Percentiles rank a stretch among this genome's conserved stretches.
These are phyloP conservation scores for Phytophthora parvispora DNA, from an alignment of 352 stramenopile genomes.

Conservation along the genomic window DNA sequence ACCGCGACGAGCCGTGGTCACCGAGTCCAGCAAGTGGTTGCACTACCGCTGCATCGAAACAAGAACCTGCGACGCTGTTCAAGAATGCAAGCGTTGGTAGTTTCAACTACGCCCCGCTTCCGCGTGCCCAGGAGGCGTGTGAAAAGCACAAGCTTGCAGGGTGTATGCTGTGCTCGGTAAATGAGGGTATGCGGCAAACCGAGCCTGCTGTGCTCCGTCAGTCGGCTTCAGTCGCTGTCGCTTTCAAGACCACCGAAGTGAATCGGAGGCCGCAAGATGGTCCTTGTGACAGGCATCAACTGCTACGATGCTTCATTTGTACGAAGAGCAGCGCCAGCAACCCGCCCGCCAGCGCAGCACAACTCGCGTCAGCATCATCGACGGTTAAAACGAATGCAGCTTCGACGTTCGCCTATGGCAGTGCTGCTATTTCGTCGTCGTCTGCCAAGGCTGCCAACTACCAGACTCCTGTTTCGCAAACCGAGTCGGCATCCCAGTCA, in stretches of 20 bases:
- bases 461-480: background rate
- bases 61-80: constrained; percentile 12
- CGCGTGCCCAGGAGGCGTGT: constrained; percentile 25
- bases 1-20: background rate
- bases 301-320: constrained; percentile 78
- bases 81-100: constrained; percentile 13
- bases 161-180: constrained; percentile 71
- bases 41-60: constrained; percentile 3
- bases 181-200: constrained; percentile 10
- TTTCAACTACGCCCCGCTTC: constrained; percentile 9
- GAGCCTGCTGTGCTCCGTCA: background rate
- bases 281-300: constrained; percentile 58
- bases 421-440: background rate
- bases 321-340: constrained; percentile 24
- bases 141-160: constrained; percentile 68
- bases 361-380: background rate
- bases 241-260: background rate
- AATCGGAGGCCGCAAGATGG: constrained; percentile 17
- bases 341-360: background rate
- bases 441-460: background rate
- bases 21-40: background rate
- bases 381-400: background rate
- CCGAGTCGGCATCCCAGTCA: background rate
- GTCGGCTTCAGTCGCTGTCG: background rate
- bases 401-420: constrained; percentile 5